Base-by-base conservation (phyloP, 1,284 basidiomycete genomes). In the Amylostereum chailletii region DNA sequence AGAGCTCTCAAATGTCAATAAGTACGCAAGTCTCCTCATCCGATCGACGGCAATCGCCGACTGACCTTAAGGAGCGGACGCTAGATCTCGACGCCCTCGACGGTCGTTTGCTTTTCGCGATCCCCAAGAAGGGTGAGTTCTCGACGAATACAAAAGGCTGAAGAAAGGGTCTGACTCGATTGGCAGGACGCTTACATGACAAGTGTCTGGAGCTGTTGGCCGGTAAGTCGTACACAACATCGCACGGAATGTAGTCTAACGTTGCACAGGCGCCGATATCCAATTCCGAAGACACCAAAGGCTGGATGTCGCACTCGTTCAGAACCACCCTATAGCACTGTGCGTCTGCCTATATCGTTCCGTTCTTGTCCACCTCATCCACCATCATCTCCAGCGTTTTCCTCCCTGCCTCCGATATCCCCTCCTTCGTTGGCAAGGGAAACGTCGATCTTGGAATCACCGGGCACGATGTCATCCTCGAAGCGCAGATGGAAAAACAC, bases 341-440 rank as follows among this genome's bases (percentile, higher is more conserved):
- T 93, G 59, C 59, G 79, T 37, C 39, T 33, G n/a, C 42, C 36
- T 6, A 38, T 34, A 34, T 39, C 41, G 31, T 9, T 38, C 36
- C 41, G 6, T 26, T 51, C 45, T 56, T 32, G n/a, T 4, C n/a
- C 36, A 10, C 7, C 40, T 38, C 3, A 36, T 46, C n/a, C 33
- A 46, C 34, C 48, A 57, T 50, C 52, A 52, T 41, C 27, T 44
- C 26, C 34, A 34, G 94, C 26, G 90, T 99, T 33, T 99, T 99
- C 70, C 85, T 99, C 19, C 95, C 96, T 27, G 96, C 96, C 1
- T 79, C 90, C 5, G 96, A 99, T 63, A 99, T 99, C 56, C 95
- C 95, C 8, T 95, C 94, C 34, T 99, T 98, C 68, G 96, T 99
- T 36, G 96, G 93, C 32, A 93, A 97, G 66, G 95, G 95, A 49